Base-by-base conservation (phyloP, 1,284 basidiomycete species). In the Chalciporus sp. region DNA sequence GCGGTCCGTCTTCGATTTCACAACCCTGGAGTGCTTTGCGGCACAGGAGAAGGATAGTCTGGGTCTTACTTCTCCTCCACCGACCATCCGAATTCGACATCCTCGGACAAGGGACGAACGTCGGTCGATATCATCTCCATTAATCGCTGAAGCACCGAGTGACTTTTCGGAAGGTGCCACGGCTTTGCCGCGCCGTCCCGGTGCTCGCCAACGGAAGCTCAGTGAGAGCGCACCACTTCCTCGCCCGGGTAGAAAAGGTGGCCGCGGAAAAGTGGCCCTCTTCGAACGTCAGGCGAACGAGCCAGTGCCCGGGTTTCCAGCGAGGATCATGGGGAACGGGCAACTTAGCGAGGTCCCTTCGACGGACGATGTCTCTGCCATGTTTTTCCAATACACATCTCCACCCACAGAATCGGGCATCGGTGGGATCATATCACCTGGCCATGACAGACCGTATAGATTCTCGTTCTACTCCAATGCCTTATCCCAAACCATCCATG, bases 391-490 rank as follows among this genome's bases (percentile, higher is more conserved):
- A 47, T 61, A 61, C 44, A 19, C 43, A 17, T 20, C 59, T 8
- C 53, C 55, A 17, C 58, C 55, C 49, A 39, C 51, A 23, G 52
- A 11, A 46, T 10, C 51, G 1, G 59, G 48, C 29, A 23, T 67
- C 26, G 51, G 60, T 27, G 75, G 75, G 3, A 74, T 81, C 35
- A 67, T 78, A 29, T 71, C 78, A 60, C 71, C 77, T 2, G 89
- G 90, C 0, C 88, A 95, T 67, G 93, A 95, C 64, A 79, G 92
- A 67, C 96, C 95, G 7, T 99, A 98, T 69, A 84, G 97, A 31
- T 99, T 99, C 76, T 98, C 96, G 0, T 99, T 99, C 76, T 99
- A 99, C 74, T 98, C 94, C 16, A 99, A 98, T 67, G 83, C 91
- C 1, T 78, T 98, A 45, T 87, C 90, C 2, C 90, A 93, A 0